phyloP scores from a whole-genome alignment of 164 flowering plant species.

The grape (Vitis vinifera) region ASM3070453v1 NC_081811.1:25571501-25572000 shows the following conservation, averaged over 20 bases:
- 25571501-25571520: neutral
- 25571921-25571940: conserved; percentile 43
- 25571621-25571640: conserved; percentile 72
- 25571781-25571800: conserved; percentile 53
- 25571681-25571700: conserved; percentile 77
- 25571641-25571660: conserved; percentile 51
- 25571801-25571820: conserved; percentile 45
- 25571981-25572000: conserved; percentile 55
- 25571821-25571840: conserved; percentile 55
- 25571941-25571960: conserved; percentile 53
- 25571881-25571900: conserved; percentile 61
- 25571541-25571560: conserved; percentile 10
- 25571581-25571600: conserved; percentile 51
- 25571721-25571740: conserved; percentile 57
- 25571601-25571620: conserved; percentile 41
- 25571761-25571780: conserved; percentile 43
- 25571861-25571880: conserved; percentile 40
- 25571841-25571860: conserved; percentile 45
- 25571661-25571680: conserved; percentile 71
- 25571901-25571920: conserved; percentile 39
- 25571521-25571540: neutral
- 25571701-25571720: conserved; percentile 70
- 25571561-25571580: conserved; percentile 66
- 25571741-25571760: conserved; percentile 66
- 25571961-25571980: conserved; percentile 52